Evolutionary conservation across 1,284 basidiomycete genomes (phyloP).

Genomic region (Anthracocystis panici-leucophaei): DNA sequence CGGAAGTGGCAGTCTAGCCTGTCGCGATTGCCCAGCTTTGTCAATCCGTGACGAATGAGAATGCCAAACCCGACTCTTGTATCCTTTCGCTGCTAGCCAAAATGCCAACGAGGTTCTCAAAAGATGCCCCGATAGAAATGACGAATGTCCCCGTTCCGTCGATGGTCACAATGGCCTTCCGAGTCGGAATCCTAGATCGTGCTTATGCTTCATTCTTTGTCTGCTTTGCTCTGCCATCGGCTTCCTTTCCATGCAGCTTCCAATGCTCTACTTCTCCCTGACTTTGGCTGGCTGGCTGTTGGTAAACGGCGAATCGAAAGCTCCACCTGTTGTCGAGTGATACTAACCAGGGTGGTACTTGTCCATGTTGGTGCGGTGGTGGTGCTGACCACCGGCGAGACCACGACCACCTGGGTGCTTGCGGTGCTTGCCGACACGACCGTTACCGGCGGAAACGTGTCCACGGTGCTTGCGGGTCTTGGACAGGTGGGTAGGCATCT

Average conservation of each 20-base stretch:
- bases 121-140: too few species aligned
- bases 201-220: neutral
- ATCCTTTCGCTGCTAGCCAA: too few species aligned
- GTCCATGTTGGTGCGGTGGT: constrained; percentile 81
- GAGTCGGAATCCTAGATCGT: too few species aligned
- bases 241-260: neutral
- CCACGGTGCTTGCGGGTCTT: constrained; percentile 92
- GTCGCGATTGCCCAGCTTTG: neutral
- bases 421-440: constrained; percentile 99
- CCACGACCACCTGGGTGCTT: constrained; percentile 99
- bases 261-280: neutral
- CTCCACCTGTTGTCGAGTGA: constrained; percentile 6
- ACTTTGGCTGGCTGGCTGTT: neutral
- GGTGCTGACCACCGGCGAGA: constrained; percentile 99
- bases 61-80: too few species aligned
- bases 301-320: neutral
- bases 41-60: too few species aligned
- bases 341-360: constrained; percentile 70
- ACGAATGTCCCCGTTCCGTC: too few species aligned
- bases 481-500: constrained; percentile 91
- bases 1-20: too few species aligned
- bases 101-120: too few species aligned
- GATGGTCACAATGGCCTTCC: too few species aligned
- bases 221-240: neutral
- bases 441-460: constrained; percentile 91